phyloP scores from a whole-genome alignment of 306 rosid species.

The Lotus japonicus region DNA sequence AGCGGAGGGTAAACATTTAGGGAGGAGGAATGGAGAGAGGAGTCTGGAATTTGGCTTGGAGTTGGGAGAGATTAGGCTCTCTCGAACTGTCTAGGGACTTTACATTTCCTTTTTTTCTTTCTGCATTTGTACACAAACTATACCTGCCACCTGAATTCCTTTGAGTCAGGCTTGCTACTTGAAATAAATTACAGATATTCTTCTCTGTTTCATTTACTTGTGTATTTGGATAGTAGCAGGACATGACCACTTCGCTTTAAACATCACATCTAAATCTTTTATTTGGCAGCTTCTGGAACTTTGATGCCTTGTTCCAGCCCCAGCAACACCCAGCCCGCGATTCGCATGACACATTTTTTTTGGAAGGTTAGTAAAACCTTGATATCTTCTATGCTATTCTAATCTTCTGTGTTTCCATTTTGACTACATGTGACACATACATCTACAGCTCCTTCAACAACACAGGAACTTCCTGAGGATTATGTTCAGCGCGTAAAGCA shows the following conservation, averaged over 20 bases:
- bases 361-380: constrained; percentile 40
- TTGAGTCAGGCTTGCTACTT: too few species aligned
- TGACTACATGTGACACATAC: constrained; percentile 10
- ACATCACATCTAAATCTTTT: constrained; percentile 13
- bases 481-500: constrained; percentile 88
- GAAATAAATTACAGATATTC: too few species aligned
- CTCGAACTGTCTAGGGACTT: too few species aligned
- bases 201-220: too few species aligned
- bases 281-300: constrained; percentile 86
- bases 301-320: constrained; percentile 92
- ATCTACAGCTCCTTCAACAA: constrained; percentile 71
- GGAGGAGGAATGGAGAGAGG: too few species aligned
- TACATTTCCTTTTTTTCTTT: too few species aligned
- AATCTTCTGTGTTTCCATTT: constrained; percentile 16
- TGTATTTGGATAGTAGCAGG: background rate
- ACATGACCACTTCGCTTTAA: background rate
- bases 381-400: constrained; percentile 1
- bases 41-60: too few species aligned
- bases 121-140: too few species aligned
- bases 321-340: constrained; percentile 99
- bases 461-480: constrained; percentile 79
- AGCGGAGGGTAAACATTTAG: too few species aligned
- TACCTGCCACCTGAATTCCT: too few species aligned
- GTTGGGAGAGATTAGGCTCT: too few species aligned
- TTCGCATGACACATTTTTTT: constrained; percentile 90